Evolutionary conservation across 371 early-diverging fungal species (phyloP), one percentile per base, ranked within the genome.

Genomic region (Lichtheimia ramosa): DNA sequence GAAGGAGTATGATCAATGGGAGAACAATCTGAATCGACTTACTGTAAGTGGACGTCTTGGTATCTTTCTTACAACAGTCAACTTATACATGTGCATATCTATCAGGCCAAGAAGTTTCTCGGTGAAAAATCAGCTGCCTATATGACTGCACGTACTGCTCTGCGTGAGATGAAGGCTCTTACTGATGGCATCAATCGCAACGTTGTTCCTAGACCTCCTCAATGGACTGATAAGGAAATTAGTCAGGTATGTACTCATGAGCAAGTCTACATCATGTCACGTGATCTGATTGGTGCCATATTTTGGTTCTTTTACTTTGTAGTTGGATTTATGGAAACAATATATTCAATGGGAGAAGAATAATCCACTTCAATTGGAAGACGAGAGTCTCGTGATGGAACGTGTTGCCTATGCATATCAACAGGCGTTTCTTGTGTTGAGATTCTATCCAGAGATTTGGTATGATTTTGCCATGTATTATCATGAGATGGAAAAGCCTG

Each of bases 1-100:
- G 98, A 93, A 93, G 53, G 92, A 95, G 48, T 98, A 95, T 69
- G 98, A 98, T 72, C 74, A 83, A 42, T 97, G 92, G 83, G 98
- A 98, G 70, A 94, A 92, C 63, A 81, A 77, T 12, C 72, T 96
- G 34, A 95, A 92, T 73, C 86, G 92, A 65, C 67, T 90, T 59
- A 90, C 92, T 54, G 92, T 89, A 84, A 64, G 73, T 58, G 27
- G 51, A 50, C 3, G 10, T 8, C 2, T 13, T 18, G 12, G 18
- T 16, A 7, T 16, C 39, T 46, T 13, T 12, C 15, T 20, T 20
- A 42, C 16, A 7, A 5, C 5, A 7, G n/a, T n/a, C n/a, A 14
- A 46, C 21, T 46, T 1, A n/a, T n/a, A 18, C 16, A 2, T 18
- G 21, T 46, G 46, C 16, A 6, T 21, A n/a, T 2, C 1, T 46